Evolutionary conservation across 495 filamentous ascomycete genomes (phyloP), one percentile per base, ranked within the genome.

Genomic region (Hypoxylon fuscum): DNA sequence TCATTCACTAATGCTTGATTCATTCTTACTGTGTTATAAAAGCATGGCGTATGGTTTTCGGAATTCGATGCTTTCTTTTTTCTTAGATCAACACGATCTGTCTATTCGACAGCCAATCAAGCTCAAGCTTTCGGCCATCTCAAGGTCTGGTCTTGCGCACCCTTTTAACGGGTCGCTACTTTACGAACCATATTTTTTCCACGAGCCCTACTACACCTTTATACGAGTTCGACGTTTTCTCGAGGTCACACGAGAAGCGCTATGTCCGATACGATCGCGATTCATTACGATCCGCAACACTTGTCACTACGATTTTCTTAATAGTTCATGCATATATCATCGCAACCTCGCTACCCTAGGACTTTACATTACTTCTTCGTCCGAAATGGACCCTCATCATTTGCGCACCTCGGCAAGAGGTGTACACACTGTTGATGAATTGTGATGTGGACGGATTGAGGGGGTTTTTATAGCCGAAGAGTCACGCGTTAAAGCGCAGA

Each of bases 21-120:
- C 51, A 20, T 59, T 68, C 38, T 46, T 35, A n/a, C 48, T 42
- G 10, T 50, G 23, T 52, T 48, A 54, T 41, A 63, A 48, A 51
- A 66, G 67, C 67, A 69, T 69, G 67, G 67, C 67, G 67, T 64
- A 46, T 38, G 67, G 67, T 55, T 54, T 23, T 22, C 31, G 48
- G 54, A 41, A 10, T 32, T 20, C 35, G 20, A 50, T 27, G 34
- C 21, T 38, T 32, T 58, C 50, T 48, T 55, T 15, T 18, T 22
- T 25, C 41, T 35, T 51, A 52, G 40, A 48, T 27, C 34, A 44
- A 35, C 44, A 29, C 15, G 49, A 50, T 35, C 12, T 53, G 17
- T 53, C 31, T 8, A 34, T 50, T 15, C 44, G 46, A 41, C 54
- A 32, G 23, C 2, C 17, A 50, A 22, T 18, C 11, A 53, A 48